These are phyloP conservation scores for Mycothermus thermophilus DNA, from an alignment of 495 filamentous ascomycete genomes.

Conservation along the genomic window DNA sequence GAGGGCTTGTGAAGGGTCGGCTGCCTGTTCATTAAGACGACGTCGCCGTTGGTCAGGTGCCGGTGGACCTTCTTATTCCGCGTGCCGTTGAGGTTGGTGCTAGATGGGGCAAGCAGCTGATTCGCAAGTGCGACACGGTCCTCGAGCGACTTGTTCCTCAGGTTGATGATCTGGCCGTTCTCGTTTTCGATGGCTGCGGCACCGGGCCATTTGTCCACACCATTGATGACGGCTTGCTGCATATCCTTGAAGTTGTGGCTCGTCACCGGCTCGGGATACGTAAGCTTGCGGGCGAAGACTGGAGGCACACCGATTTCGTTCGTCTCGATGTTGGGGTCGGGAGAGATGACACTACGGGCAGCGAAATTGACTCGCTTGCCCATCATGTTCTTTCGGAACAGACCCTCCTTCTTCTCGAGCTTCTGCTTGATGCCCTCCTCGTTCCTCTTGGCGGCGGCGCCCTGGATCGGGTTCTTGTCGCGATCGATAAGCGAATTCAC, in stretches of 20 bases:
- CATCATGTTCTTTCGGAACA: slow-evolving; percentile 99
- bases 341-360: slow-evolving; percentile 93
- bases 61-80: slow-evolving; percentile 94
- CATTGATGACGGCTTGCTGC: slow-evolving; percentile 81
- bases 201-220: slow-evolving; percentile 76
- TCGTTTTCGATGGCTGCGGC: slow-evolving; percentile 92
- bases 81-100: slow-evolving; percentile 54
- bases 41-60: slow-evolving; percentile 89
- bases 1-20: slow-evolving; percentile 99
- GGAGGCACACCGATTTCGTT: slow-evolving; percentile 97
- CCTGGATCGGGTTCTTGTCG: slow-evolving; percentile 66
- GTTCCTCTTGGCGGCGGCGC: slow-evolving; percentile 51
- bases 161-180: slow-evolving; percentile 76
- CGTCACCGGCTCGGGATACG: slow-evolving; percentile 94
- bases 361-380: slow-evolving; percentile 99
- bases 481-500: slow-evolving; percentile 86
- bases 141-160: slow-evolving; percentile 71
- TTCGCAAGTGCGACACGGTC: slow-evolving; percentile 79
- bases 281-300: slow-evolving; percentile 91
- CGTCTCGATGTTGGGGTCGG: slow-evolving; percentile 96
- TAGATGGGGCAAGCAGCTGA: slow-evolving; percentile 80
- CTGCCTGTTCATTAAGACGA: slow-evolving; percentile 98
- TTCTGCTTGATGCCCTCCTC: slow-evolving; percentile 92
- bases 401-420: slow-evolving; percentile 95
- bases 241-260: slow-evolving; percentile 92